Evolutionary conservation across 495 filamentous ascomycete species (phyloP), one percentile per base, ranked within the genome.

Genomic region (Evansstolkia leycettana): DNA sequence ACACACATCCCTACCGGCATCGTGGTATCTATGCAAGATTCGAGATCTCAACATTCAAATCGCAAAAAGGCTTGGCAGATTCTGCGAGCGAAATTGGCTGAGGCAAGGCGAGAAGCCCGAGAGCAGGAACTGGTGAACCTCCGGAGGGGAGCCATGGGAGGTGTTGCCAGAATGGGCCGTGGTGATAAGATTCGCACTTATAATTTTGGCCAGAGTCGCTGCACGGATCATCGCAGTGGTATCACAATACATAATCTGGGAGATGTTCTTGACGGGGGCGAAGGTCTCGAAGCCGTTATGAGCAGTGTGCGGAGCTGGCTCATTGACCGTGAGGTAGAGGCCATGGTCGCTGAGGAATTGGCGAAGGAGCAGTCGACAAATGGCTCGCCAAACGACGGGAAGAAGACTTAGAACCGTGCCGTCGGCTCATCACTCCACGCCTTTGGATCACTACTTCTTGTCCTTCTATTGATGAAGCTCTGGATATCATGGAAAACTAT

Each of bases 101-200:
- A 93, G 55, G 65, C 69, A 38, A 67, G 79, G 33, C 72, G 89
- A 31, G 84, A 90, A 52, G 83, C 80, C 34, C 69, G 89, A 28
- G 90, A 98, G 53, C 87, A 88, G 51, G 74, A 86, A 48, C 69
- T 87, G 37, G 61, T 76, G 37, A 67, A 65, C 31, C 48, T 96
- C 45, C 61, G 87, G 34, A 72, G 81, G 50, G 81, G 81, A 31
- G 79, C 75, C 23, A 68, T 89, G 41, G 74, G 82, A 2, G 81
- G 84, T 41, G 75, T 88, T 34, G 72, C 69, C 10, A 81, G 77
- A 41, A 84, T 85, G 64, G 86, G 86, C 16, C 75, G 92, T 30
- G 82, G 83, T 16, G 85, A 95, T 56, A 98, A 98, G 60, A 73
- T 98, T 41, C 64, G 90, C 41, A 98, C 90, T 2, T 98, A 98